Evolutionary conservation across 208 protist species (phyloP).

Genomic region (Leishmania martiniquensis): DNA sequence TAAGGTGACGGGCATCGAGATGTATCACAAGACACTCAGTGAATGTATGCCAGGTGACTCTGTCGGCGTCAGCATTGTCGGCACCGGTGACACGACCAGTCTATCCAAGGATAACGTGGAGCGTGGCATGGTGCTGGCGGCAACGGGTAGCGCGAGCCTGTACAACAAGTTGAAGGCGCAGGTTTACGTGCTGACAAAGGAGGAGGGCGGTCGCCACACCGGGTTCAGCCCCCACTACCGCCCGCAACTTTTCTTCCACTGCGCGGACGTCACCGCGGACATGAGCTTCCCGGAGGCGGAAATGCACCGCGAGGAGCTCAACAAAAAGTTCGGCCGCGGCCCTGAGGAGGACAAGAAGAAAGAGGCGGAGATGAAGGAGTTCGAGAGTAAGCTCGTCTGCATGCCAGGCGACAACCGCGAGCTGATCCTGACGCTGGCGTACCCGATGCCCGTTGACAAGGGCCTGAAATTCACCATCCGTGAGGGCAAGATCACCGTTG

Average conservation of each 20-base stretch:
- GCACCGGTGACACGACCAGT: slow-evolving; percentile 77
- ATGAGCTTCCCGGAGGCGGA: slow-evolving; percentile 94
- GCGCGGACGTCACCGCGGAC: slow-evolving; percentile 97
- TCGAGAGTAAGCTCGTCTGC: slow-evolving; percentile 94
- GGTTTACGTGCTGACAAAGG: slow-evolving; percentile 98
- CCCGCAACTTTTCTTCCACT: slow-evolving; percentile 98
- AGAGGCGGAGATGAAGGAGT: slow-evolving; percentile 79
- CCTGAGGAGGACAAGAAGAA: slow-evolving; percentile 85
- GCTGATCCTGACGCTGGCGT: slow-evolving; percentile 93
- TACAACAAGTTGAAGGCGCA: slow-evolving; percentile 96
- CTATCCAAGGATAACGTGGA: slow-evolving; percentile 97
- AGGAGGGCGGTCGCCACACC: slow-evolving; percentile 99
- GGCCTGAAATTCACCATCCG: slow-evolving; percentile 98
- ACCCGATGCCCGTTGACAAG: slow-evolving; percentile 93
- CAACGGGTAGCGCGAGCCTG: slow-evolving; percentile 93
- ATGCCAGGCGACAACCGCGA: slow-evolving; percentile 99
- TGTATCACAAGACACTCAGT: slow-evolving; percentile 97
- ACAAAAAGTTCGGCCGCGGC: slow-evolving; percentile 82
- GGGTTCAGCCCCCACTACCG: slow-evolving; percentile 97
- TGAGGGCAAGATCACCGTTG: slow-evolving; percentile 98
- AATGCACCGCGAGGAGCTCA: slow-evolving; percentile 67
- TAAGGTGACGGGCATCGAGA: slow-evolving; percentile 95
- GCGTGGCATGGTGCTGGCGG: slow-evolving; percentile 95
- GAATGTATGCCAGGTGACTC: slow-evolving; percentile 98
- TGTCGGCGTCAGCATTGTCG: slow-evolving; percentile 95